These are phyloP conservation scores for thale cress (Arabidopsis thaliana) DNA, from an alignment of 345 rosid genomes.

Conservation along the genomic window DNA sequence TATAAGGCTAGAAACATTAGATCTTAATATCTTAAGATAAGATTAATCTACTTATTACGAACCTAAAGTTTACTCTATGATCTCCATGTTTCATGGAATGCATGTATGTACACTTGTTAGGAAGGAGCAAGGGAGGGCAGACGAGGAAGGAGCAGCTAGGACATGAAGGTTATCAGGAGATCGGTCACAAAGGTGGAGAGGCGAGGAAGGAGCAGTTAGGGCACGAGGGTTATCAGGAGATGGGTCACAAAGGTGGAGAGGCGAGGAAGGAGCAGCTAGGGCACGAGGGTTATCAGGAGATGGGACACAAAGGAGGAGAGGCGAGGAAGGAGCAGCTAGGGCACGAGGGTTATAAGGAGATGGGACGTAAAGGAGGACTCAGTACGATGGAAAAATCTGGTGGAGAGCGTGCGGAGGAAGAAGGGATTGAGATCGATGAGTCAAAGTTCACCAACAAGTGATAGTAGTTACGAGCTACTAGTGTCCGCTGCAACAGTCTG, in stretches of 20 bases:
- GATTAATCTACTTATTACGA: no score
- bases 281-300: slow-evolving; percentile 68
- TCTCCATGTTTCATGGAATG: not conserved
- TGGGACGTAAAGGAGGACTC: slow-evolving; percentile 78
- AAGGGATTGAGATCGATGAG: slow-evolving; percentile 71
- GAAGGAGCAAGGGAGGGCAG: slow-evolving; percentile 60
- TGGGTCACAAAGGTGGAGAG: slow-evolving; percentile 61
- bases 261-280: slow-evolving; percentile 73
- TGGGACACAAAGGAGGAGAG: slow-evolving; percentile 67
- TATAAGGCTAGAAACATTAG: not conserved
- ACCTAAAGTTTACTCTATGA: not conserved
- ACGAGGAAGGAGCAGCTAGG: slow-evolving; percentile 65
- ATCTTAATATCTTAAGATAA: not conserved
- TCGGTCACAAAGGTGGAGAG: slow-evolving; percentile 66
- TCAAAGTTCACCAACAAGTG: slow-evolving; percentile 61
- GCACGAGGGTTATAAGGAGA: slow-evolving; percentile 69
- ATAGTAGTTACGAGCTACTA: not conserved
- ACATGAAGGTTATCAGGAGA: slow-evolving; percentile 58
- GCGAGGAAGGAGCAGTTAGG: slow-evolving; percentile 65
- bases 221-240: slow-evolving; percentile 55
- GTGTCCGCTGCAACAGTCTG: slow-evolving; percentile 29
- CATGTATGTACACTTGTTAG: slow-evolving; percentile 9
- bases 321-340: slow-evolving; percentile 65
- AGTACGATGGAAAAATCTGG: slow-evolving; percentile 66
- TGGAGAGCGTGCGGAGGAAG: slow-evolving; percentile 60